Evolutionary conservation across 176 grass and related monocot genomes (phyloP).

Genomic region (Poa pratensis): DNA sequence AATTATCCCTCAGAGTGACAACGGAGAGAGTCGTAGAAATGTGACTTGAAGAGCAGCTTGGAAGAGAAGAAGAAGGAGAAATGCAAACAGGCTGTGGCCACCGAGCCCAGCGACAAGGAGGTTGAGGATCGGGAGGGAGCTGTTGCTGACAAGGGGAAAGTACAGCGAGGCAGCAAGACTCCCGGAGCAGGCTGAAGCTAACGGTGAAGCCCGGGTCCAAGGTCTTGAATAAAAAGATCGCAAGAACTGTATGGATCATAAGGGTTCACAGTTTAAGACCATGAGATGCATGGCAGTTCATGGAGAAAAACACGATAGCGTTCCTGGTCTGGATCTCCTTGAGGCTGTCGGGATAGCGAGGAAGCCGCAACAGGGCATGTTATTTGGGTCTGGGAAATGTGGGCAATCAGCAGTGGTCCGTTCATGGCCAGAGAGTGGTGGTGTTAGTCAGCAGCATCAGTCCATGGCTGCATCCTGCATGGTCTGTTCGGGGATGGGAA

Average conservation of each 20-base stretch:
- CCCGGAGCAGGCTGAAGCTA: not conserved
- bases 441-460: conserved; percentile 1
- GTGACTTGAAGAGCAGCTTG: not conserved
- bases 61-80: not conserved
- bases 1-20: not conserved
- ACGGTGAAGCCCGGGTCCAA: not conserved
- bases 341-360: not conserved
- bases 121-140: not conserved
- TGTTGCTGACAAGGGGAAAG: not conserved
- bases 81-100: not conserved
- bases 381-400: not conserved
- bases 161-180: not conserved
- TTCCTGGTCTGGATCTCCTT: not conserved
- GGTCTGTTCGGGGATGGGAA: not conserved
- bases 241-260: not conserved
- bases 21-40: not conserved
- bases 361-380: not conserved
- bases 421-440: not conserved
- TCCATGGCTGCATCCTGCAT: not conserved
- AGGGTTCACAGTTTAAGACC: not conserved
- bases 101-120: not conserved
- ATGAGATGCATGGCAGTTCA: not conserved
- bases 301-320: not conserved
- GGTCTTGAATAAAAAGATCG: not conserved
- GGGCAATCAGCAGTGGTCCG: not conserved